Percentiles rank a stretch among this genome's conserved stretches.
Evolutionary conservation across 106 monocot genomes (phyloP).

Genomic region (Acorus gramineus): DNA sequence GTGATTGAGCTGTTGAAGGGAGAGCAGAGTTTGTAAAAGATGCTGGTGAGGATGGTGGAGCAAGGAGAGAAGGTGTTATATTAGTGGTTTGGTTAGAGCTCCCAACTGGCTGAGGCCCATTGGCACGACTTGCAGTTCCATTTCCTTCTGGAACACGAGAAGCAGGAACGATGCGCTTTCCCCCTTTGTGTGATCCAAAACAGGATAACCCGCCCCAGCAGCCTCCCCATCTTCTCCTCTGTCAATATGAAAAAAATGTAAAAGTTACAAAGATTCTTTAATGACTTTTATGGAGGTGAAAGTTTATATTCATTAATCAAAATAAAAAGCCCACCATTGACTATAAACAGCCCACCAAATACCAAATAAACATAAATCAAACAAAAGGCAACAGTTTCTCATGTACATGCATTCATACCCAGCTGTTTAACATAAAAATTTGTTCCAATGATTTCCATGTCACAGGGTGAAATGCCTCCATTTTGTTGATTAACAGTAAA

Average conservation of each 20-base stretch:
- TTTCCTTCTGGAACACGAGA: conserved; percentile 71
- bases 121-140: conserved; percentile 35
- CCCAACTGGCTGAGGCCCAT: conserved; percentile 34
- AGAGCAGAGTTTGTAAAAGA: conserved; percentile 92
- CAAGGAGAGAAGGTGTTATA: conserved; percentile 74
- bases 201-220: conserved; percentile 79
- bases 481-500: no score
- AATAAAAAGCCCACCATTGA: no score
- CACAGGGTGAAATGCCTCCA: no score
- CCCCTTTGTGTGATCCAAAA: conserved; percentile 79
- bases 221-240: conserved; percentile 69
- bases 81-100: conserved; percentile 44
- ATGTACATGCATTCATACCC: no score
- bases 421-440: no score
- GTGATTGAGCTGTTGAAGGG: conserved; percentile 91
- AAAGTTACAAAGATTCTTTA: not conserved
- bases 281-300: no score
- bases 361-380: no score
- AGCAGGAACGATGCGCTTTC: conserved; percentile 88
- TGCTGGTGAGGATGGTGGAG: conserved; percentile 95
- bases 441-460: no score
- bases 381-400: no score
- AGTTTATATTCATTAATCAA: no score
- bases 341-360: no score
- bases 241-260: conserved; percentile 12